phyloP scores from a whole-genome alignment of 306 rosid species.

The Herpetospermum pedunculosum region DNA sequence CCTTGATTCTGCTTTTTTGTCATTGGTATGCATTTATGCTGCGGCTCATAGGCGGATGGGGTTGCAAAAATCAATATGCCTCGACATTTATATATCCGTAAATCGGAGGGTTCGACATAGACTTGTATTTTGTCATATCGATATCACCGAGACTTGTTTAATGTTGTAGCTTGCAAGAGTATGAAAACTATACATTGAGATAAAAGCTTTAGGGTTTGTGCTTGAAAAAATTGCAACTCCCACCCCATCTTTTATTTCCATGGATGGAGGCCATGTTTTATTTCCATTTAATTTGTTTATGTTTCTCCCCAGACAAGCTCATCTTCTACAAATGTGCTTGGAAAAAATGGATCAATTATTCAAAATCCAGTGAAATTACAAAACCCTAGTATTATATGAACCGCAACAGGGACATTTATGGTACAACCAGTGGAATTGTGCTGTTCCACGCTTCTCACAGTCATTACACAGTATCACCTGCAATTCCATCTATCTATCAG shows the following conservation, averaged over 20 bases:
- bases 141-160: not conserved
- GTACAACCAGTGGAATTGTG: constrained; percentile 77
- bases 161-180: not conserved
- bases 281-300: constrained; percentile 16
- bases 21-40: no score
- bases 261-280: constrained; percentile 6
- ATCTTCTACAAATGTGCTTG: constrained; percentile 19
- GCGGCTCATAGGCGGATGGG: no score
- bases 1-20: no score
- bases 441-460: constrained; percentile 80
- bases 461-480: constrained; percentile 83
- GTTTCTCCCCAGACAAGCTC: constrained; percentile 11
- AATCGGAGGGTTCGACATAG: no score
- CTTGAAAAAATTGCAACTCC: constrained; percentile 1
- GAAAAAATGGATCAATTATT: constrained; percentile 16
- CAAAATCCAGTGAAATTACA: constrained; percentile 29
- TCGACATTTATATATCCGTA: no score
- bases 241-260: not conserved
- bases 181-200: not conserved
- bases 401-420: constrained; percentile 75
- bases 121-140: not conserved
- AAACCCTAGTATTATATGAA: constrained; percentile 75
- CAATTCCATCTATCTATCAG: constrained; percentile 7
- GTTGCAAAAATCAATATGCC: not conserved
- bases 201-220: not conserved